Conservation (phyloP, 305 asterid species). For the Plantago rigida region DNA sequence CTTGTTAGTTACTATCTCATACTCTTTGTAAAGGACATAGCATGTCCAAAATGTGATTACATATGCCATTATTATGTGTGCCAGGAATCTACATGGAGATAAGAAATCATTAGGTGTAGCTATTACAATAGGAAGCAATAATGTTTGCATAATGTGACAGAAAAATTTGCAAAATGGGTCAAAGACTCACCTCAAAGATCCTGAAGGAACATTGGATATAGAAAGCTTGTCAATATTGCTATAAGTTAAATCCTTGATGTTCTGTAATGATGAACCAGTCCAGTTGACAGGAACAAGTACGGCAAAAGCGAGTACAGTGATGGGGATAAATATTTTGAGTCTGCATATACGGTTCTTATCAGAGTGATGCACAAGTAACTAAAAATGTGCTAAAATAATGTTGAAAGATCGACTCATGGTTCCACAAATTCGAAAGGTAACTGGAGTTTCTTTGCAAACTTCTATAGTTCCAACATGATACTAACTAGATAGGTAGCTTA, state of each 20-base stretch:
- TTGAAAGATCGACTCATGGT: neutral
- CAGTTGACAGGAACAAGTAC: slow-evolving; percentile 78
- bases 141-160: slow-evolving; percentile 5
- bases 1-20: slow-evolving; percentile 50
- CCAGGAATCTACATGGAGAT: slow-evolving; percentile 52
- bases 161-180: slow-evolving; percentile 12
- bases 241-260: slow-evolving; percentile 46
- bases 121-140: neutral
- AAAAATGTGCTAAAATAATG: neutral
- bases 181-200: slow-evolving; percentile 56
- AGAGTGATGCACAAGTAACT: slow-evolving; percentile 3
- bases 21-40: slow-evolving; percentile 67
- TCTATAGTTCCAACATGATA: too few relatives aligned
- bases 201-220: slow-evolving; percentile 67
- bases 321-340: slow-evolving; percentile 78
- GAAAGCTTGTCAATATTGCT: slow-evolving; percentile 78
- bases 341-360: slow-evolving; percentile 36
- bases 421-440: neutral
- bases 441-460: neutral
- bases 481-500: slow-evolving; percentile 25
- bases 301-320: slow-evolving; percentile 57
- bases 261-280: slow-evolving; percentile 50
- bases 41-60: slow-evolving; percentile 76
- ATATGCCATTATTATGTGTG: slow-evolving; percentile 74
- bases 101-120: slow-evolving; percentile 12